phyloP scores from a whole-genome alignment of 192 early-diverging fungal species.

The Backusella macrospora region DNA sequence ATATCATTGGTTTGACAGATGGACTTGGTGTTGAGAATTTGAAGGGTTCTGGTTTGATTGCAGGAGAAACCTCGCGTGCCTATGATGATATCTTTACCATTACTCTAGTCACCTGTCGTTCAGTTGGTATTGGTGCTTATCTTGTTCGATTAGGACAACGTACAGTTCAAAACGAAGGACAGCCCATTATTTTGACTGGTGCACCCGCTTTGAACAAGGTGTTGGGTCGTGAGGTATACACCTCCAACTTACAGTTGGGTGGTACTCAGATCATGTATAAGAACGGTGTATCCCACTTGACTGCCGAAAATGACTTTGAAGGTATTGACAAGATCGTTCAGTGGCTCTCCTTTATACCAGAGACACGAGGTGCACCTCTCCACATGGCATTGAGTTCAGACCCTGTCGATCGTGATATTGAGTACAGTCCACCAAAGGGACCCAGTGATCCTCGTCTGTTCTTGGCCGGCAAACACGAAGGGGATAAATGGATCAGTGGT shows the following conservation, averaged over 20 bases:
- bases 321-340: slow-evolving; percentile 90
- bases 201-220: slow-evolving; percentile 97
- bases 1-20: slow-evolving; percentile 83
- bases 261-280: slow-evolving; percentile 99
- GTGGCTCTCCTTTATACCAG: slow-evolving; percentile 93
- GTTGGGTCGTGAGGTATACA: slow-evolving; percentile 95
- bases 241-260: slow-evolving; percentile 96
- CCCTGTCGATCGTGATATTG: slow-evolving; percentile 80
- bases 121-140: slow-evolving; percentile 98
- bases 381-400: slow-evolving; percentile 65
- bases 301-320: slow-evolving; percentile 91
- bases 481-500: slow-evolving; percentile 77
- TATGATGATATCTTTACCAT: slow-evolving; percentile 98
- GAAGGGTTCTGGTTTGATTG: slow-evolving; percentile 95
- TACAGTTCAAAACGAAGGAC: slow-evolving; percentile 96
- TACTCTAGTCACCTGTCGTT: slow-evolving; percentile 95
- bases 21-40: slow-evolving; percentile 97
- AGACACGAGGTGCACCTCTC: slow-evolving; percentile 66
- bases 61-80: slow-evolving; percentile 91
- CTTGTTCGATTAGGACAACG: slow-evolving; percentile 97
- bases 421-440: slow-evolving; percentile 76
- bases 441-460: slow-evolving; percentile 90
- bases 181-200: slow-evolving; percentile 97
- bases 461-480: slow-evolving; percentile 75
- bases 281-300: slow-evolving; percentile 97